These are phyloP conservation scores for Cyclotella choctawhatcheeana DNA, from an alignment of 108 stramenopile species.

Conservation along the genomic window DNA sequence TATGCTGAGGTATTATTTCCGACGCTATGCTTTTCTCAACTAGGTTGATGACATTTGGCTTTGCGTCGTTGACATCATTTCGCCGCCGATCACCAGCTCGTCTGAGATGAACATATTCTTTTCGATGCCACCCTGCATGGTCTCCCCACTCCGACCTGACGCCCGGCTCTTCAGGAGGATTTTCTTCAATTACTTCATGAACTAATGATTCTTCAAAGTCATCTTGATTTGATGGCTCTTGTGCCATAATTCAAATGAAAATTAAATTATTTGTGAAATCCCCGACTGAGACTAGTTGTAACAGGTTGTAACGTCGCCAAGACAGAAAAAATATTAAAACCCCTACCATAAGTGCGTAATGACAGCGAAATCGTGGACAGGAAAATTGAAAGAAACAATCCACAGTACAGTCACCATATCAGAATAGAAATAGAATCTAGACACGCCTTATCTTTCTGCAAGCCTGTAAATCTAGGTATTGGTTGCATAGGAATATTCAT, in stretches of 20 bases:
- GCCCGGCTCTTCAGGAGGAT: slow-evolving; percentile 59
- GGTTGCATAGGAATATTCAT: no score
- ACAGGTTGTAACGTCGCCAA: no score
- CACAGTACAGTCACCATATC: no score
- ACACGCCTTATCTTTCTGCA: no score
- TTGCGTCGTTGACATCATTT: background rate
- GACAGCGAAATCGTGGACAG: no score
- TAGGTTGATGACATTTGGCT: background rate
- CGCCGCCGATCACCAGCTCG: background rate
- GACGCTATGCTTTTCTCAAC: background rate
- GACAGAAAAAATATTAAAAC: no score
- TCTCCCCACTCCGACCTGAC: slow-evolving; percentile 56
- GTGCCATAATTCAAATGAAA: background rate
- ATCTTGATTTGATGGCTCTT: slow-evolving; percentile 22
- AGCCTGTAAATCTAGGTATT: no score
- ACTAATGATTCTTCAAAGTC: slow-evolving; percentile 52
- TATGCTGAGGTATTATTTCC: background rate
- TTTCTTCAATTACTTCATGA: slow-evolving; percentile 52
- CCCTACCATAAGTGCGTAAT: no score
- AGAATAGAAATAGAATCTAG: no score
- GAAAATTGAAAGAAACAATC: no score
- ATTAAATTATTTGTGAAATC: background rate
- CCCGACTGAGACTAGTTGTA: no score
- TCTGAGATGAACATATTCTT: slow-evolving; percentile 39
- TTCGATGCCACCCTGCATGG: slow-evolving; percentile 65